Percentiles rank a stretch among this genome's conserved stretches.
These are phyloP conservation scores for Pseudogymnoascus sp. DNA, from an alignment of 2,329 filamentous ascomycete species.

Conservation along the genomic window DNA sequence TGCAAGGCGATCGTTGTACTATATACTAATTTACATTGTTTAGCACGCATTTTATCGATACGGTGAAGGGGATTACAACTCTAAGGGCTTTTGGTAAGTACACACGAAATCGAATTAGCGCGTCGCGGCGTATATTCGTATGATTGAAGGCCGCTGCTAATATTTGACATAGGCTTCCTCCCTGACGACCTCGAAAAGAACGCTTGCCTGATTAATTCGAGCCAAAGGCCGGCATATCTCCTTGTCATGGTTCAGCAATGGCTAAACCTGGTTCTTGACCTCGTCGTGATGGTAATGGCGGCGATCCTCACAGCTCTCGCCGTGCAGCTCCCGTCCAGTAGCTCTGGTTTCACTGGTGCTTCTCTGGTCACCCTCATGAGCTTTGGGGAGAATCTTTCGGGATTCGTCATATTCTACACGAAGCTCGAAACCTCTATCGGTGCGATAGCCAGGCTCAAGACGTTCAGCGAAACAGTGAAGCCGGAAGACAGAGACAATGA, in stretches of 20 bases:
- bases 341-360: slow-evolving; percentile 17
- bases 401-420: slow-evolving; percentile 12
- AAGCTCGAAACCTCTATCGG: neutral
- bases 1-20: neutral
- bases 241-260: slow-evolving; percentile 37
- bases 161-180: neutral
- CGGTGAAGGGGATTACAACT: slow-evolving; percentile 34
- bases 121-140: neutral
- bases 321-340: neutral
- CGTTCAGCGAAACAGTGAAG: neutral
- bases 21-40: neutral
- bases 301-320: slow-evolving; percentile 10
- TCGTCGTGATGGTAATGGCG: slow-evolving; percentile 18
- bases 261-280: slow-evolving; percentile 36
- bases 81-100: slow-evolving; percentile 34
- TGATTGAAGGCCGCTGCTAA: neutral
- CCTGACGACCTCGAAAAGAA: slow-evolving; percentile 27
- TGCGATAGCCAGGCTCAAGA: slow-evolving; percentile 2
- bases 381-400: slow-evolving; percentile 15
- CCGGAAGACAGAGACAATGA: neutral
- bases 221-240: slow-evolving; percentile 38
- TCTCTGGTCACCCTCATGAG: slow-evolving; percentile 17
- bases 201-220: slow-evolving; percentile 29
- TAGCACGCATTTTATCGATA: slow-evolving; percentile 33
- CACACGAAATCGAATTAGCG: neutral